These are phyloP conservation scores for Botrytis cinerea DNA, from an alignment of 2,329 filamentous ascomycete species.

Conservation along the genomic window DNA sequence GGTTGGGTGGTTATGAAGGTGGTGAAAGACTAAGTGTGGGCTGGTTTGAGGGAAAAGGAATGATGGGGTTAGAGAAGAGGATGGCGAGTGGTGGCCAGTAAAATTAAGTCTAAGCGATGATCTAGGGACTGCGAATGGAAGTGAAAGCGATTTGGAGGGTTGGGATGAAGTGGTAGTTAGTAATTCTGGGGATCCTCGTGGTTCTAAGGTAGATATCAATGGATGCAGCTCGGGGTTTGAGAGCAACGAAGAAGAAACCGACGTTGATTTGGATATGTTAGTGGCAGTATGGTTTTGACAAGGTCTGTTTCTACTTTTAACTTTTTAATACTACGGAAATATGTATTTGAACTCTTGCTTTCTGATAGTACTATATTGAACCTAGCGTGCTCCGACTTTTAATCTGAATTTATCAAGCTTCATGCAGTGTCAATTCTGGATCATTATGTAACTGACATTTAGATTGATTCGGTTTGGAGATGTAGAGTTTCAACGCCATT, in stretches of 20 bases:
- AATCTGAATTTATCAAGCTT: neutral
- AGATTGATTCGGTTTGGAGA: neutral
- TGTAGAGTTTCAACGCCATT: neutral
- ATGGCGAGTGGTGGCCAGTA: neutral
- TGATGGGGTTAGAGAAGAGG: conserved; percentile 9
- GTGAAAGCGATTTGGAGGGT: conserved; percentile 8
- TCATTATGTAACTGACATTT: neutral
- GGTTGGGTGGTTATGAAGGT: conserved; percentile 15
- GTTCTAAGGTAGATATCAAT: no score
- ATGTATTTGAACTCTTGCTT: neutral
- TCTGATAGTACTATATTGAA: neutral
- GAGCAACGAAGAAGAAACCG: neutral
- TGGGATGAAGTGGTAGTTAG: conserved; percentile 4
- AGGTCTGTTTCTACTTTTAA: conserved; percentile 1
- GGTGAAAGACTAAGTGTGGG: conserved; percentile 8
- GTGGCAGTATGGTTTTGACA: conserved; percentile 22
- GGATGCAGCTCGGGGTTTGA: neutral
- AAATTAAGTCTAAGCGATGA: neutral
- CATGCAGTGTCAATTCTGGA: no score
- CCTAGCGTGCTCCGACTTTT: neutral
- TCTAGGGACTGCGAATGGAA: neutral
- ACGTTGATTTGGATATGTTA: conserved; percentile 20
- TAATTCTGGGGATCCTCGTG: neutral
- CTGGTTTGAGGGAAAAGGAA: conserved; percentile 1
- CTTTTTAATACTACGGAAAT: neutral